phyloP scores from a whole-genome alignment of 495 filamentous ascomycete genomes.

The Collariella sp. region DNA sequence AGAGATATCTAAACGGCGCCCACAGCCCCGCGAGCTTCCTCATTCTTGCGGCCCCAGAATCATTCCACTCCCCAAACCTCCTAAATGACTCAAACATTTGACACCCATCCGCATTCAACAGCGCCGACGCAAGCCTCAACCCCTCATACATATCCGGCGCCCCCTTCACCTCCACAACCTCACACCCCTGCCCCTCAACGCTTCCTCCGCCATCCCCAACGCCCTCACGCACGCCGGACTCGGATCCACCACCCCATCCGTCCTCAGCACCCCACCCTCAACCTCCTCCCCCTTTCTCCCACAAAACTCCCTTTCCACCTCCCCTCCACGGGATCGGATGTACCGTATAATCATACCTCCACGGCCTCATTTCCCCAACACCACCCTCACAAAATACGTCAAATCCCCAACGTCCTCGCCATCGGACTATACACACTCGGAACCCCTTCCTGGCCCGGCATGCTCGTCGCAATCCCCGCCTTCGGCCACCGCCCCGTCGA shows the following conservation, averaged over 20 bases:
- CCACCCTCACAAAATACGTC: constrained; percentile 69
- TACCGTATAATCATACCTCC: constrained; percentile 81
- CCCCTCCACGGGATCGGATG: constrained; percentile 77
- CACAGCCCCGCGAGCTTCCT: constrained; percentile 63
- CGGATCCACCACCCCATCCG: constrained; percentile 81
- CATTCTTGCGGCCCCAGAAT: constrained; percentile 70
- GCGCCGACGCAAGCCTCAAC: constrained; percentile 68
- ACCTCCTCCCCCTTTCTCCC: constrained; percentile 38
- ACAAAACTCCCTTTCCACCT: constrained; percentile 50
- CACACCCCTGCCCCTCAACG: constrained; percentile 65
- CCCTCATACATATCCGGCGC: constrained; percentile 63
- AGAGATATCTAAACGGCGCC: constrained; percentile 68
- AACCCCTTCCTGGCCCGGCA: constrained; percentile 91
- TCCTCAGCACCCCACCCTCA: constrained; percentile 73
- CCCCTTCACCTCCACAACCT: constrained; percentile 57
- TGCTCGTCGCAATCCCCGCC: constrained; percentile 72
- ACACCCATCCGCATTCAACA: constrained; percentile 84
- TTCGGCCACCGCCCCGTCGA: constrained; percentile 96
- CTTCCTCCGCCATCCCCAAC: constrained; percentile 57
- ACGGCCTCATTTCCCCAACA: constrained; percentile 75
- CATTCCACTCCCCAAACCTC: constrained; percentile 68
- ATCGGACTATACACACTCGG: constrained; percentile 87
- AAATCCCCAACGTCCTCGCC: constrained; percentile 81
- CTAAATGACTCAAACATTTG: constrained; percentile 70
- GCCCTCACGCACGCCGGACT: constrained; percentile 78